Conservation (phyloP, 106 monocot genomes). For the Triglochin maritima region DNA sequence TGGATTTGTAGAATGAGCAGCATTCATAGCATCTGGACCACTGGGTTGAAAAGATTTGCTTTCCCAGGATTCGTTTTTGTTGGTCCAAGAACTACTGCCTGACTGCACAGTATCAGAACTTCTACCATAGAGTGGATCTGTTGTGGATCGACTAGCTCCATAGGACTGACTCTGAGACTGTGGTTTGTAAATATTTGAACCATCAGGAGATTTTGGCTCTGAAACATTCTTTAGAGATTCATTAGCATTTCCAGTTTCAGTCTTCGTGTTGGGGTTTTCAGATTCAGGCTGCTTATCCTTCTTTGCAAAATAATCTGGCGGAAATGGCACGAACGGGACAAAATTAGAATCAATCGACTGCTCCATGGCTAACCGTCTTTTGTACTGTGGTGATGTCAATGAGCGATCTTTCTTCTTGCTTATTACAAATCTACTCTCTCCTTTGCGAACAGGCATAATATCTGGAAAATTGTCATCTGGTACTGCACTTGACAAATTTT, state of each 20-base stretch:
- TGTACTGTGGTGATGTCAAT: constrained; percentile 68
- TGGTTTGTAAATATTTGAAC: no score
- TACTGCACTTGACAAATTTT: constrained; percentile 14
- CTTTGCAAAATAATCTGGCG: constrained; percentile 92
- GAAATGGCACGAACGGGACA: constrained; percentile 96
- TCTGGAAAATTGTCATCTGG: constrained; percentile 61
- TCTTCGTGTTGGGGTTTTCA: constrained; percentile 4
- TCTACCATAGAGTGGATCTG: neutral
- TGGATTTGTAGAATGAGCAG: neutral
- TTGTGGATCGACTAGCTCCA: no score
- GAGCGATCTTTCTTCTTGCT: constrained; percentile 78
- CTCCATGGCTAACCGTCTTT: constrained; percentile 68
- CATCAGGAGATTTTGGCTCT: no score
- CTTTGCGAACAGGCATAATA: constrained; percentile 87
- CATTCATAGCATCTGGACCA: neutral
- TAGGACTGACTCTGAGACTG: no score
- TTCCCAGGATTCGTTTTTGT: neutral
- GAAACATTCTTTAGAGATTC: neutral
- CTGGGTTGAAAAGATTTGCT: neutral
- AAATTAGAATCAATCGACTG: constrained; percentile 61
- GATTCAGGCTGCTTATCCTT: constrained; percentile 44
- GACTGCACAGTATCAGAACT: constrained; percentile 6
- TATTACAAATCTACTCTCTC: constrained; percentile 68
- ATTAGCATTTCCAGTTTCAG: constrained; percentile 4
- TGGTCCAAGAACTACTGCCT: neutral